Conservation (phyloP, 768 basidiomycete genomes). For the Termitomyces titanicus region DNA sequence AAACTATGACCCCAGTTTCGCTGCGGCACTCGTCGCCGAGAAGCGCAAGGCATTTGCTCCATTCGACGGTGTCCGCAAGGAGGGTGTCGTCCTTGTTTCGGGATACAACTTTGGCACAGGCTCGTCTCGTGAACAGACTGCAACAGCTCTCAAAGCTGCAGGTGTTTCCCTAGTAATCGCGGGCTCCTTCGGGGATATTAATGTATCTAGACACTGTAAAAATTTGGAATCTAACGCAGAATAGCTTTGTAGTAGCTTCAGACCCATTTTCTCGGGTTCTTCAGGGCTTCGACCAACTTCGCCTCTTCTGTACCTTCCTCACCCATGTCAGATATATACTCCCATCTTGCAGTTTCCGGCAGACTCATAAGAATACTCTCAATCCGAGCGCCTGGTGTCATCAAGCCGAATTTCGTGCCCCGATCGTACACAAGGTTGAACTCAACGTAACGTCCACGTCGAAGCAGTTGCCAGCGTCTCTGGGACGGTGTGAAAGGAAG, state of each 20-base stretch:
- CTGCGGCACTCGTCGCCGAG: constrained; percentile 59
- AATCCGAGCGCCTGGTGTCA: constrained; percentile 81
- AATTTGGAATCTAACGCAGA: no score
- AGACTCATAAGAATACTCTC: constrained; percentile 91
- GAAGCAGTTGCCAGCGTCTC: constrained; percentile 89
- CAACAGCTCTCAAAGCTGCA: constrained; percentile 92
- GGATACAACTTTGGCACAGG: constrained; percentile 99
- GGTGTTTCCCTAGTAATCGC: constrained; percentile 92
- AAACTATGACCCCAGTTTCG: constrained; percentile 93
- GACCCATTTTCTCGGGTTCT: constrained; percentile 63
- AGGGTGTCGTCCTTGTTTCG: constrained; percentile 78
- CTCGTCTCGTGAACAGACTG: constrained; percentile 97
- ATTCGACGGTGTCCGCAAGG: constrained; percentile 27
- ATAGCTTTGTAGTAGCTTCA: no score
- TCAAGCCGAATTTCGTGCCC: constrained; percentile 84
- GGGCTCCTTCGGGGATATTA: constrained; percentile 99
- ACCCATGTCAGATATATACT: constrained; percentile 80
- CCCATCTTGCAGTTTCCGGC: constrained; percentile 86
- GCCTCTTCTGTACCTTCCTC: constrained; percentile 64
- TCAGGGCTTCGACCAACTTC: constrained; percentile 56
- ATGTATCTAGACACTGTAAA: no score
- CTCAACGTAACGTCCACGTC: constrained; percentile 92
- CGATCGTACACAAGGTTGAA: constrained; percentile 88
- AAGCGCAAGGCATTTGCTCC: constrained; percentile 30
- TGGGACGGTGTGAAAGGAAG: constrained; percentile 60